Conservation (phyloP, 352 stramenopile species). For the Blastocystis sp. region DNA sequence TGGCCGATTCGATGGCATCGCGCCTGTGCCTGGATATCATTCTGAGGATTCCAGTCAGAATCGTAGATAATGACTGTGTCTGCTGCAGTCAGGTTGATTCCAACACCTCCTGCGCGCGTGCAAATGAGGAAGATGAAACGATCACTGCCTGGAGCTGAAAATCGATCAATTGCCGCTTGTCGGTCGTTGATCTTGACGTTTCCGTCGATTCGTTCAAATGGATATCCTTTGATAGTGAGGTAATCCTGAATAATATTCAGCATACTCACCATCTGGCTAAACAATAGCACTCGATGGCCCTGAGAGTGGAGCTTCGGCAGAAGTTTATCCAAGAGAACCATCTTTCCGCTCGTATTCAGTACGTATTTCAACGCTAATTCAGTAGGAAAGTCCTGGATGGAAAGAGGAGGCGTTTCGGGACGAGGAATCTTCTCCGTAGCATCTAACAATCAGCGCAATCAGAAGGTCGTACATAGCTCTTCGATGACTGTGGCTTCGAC, state of each 20-base stretch:
- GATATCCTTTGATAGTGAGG: constrained; percentile 79
- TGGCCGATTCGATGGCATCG: constrained; percentile 85
- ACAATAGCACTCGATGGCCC: constrained; percentile 92
- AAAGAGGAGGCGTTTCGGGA: constrained; percentile 63
- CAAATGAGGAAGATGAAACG: constrained; percentile 93
- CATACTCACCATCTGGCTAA: constrained; percentile 89
- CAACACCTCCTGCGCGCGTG: constrained; percentile 90
- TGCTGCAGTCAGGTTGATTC: constrained; percentile 95
- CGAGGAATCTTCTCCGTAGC: too few species aligned
- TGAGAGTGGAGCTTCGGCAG: constrained; percentile 87
- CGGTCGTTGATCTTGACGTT: constrained; percentile 90
- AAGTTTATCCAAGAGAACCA: constrained; percentile 96
- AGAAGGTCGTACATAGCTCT: not conserved
- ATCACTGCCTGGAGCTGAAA: constrained; percentile 68
- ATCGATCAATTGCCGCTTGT: constrained; percentile 85
- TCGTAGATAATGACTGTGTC: constrained; percentile 99
- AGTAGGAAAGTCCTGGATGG: constrained; percentile 80
- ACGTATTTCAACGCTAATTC: constrained; percentile 70
- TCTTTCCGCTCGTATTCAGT: constrained; percentile 88
- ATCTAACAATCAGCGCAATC: too few species aligned
- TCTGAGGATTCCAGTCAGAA: constrained; percentile 96
- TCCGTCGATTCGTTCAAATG: constrained; percentile 94
- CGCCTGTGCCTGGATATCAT: constrained; percentile 82
- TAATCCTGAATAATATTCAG: constrained; percentile 99
- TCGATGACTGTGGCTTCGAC: constrained; percentile 74